Evolutionary conservation across 140 eudicot genomes (phyloP), one percentile per base, ranked within the genome.

Genomic region (Flaveria floridana): DNA sequence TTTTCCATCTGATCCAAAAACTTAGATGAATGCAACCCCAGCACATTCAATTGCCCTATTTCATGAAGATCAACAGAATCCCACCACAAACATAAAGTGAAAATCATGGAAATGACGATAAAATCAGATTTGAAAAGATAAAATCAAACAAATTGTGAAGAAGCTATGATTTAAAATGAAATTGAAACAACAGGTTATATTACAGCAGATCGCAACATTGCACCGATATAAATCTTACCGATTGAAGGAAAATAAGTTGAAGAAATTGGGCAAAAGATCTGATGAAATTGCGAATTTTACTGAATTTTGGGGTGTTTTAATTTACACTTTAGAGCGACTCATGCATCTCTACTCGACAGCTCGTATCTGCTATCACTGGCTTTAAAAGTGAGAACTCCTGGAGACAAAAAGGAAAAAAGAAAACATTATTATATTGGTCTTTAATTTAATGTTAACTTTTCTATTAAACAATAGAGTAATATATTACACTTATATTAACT

Each of bases 91-190:
- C 41, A 34, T 1, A 1, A 5, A 34, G 41, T 34, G 16, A 57
- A 42, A 77, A 47, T 55, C 59, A 71, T 61, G 16, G 20, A 7
- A 23, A 52, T 20, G 52, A 68, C 19, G 61, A 65, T 28, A 19
- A 30, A 63, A 58, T 57, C 56, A 12, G 48, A 53, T 6, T 1
- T 53, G 19, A 2, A 44, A 44, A 71, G 47, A 55, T 14, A 42
- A 34, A 76, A 13, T 37, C 19, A 68, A 37, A 34, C 13, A 53
- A 76, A 20, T 19, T 0, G 48, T 2, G 0, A 46, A 66, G 63
- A 48, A 50, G 63, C 41, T 18, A 68, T 2, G 16, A 10, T 10
- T 44, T 7, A 12, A 9, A 44, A 44, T 44, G 50, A 44, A 44
- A 44, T 44, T 44, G 50, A 44, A 8, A 44, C 50, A 34, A 5